Base-by-base conservation (phyloP, 441 rosid genomes). In the Isatis lusitanica region DNA sequence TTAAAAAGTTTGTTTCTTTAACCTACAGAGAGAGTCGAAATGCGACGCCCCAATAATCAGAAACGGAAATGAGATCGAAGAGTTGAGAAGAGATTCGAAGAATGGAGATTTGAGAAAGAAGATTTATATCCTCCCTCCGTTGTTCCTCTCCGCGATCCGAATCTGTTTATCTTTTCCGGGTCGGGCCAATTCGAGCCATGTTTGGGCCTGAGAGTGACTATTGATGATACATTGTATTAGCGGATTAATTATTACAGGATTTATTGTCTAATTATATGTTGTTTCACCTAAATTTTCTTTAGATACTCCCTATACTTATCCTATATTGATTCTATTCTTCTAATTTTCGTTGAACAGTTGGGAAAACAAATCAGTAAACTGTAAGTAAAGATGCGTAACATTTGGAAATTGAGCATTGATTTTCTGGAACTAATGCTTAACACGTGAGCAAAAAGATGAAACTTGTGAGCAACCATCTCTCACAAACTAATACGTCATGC, bases 121-220 rank as follows among this genome's bases (percentile, higher is more conserved):
- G 46, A 9, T 57, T 33, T 33, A 31, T 38, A 16, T 53, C 60
- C 36, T 53, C 38, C 40, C 40, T 56, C 39, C 40, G 9, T 33
- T 9, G 43, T 16, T 26, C 36, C 62, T 9, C 43, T 35, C 43
- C 26, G 7, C 63, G 1, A 57, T 57, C 43, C 13, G 5, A 58
- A 36, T 36, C 63, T 10, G n/a, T 17, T 58, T 17, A 5, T 57
- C 26, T 21, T 46, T 9, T 59, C 38, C 44, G 52, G 61, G 55
- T 63, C 63, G 70, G 56, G 28, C 38, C 9, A 13, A 30, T 17
- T 9, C 7, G 62, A 51, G 26, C 9, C 44, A 18, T 15, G 4
- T 71, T 62, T 71, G 53, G 69, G 40, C 69, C 64, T 62, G 44
- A 17, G 31, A 3, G 13, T 48, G 36, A 13, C 59, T 52, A 12